phyloP scores from a whole-genome alignment of 2,329 filamentous ascomycete genomes.

The Epichloe hybrida region DNA sequence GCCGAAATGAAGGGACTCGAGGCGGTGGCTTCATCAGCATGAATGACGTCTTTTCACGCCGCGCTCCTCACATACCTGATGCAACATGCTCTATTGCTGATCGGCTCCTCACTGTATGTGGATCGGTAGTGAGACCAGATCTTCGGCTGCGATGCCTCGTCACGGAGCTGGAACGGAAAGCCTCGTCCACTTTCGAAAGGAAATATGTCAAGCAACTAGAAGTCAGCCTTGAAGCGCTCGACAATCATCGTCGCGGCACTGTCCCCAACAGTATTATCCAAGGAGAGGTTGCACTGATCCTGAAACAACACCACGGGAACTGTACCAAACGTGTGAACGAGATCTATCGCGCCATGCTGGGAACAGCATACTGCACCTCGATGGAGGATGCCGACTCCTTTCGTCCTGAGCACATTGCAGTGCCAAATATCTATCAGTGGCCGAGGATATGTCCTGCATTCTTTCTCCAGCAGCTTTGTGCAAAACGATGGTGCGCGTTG shows the following conservation, averaged over 20 bases:
- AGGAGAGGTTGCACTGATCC: neutral
- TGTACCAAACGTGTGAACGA: neutral
- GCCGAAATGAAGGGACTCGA: neutral
- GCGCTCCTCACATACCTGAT: neutral
- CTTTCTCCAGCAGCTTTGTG: constrained; percentile 21
- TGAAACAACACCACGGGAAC: neutral
- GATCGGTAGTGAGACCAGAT: neutral
- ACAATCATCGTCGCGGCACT: neutral
- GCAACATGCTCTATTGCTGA: neutral
- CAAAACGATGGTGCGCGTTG: constrained; percentile 8
- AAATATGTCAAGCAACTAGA: neutral
- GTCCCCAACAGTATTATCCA: neutral
- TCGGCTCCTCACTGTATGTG: neutral
- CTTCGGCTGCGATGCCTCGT: neutral
- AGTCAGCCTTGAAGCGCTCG: neutral
- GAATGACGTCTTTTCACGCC: neutral
- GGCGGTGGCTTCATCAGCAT: neutral
- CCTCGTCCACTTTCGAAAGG: neutral
- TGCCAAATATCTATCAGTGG: constrained; percentile 2
- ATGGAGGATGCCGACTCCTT: neutral
- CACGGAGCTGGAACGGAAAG: neutral
- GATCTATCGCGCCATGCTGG: neutral
- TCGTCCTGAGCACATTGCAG: neutral
- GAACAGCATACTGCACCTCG: neutral
- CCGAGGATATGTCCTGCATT: constrained; percentile 12